Evolutionary conservation across 257 asterid genomes (phyloP).

Genomic region (Coffea canephora): DNA sequence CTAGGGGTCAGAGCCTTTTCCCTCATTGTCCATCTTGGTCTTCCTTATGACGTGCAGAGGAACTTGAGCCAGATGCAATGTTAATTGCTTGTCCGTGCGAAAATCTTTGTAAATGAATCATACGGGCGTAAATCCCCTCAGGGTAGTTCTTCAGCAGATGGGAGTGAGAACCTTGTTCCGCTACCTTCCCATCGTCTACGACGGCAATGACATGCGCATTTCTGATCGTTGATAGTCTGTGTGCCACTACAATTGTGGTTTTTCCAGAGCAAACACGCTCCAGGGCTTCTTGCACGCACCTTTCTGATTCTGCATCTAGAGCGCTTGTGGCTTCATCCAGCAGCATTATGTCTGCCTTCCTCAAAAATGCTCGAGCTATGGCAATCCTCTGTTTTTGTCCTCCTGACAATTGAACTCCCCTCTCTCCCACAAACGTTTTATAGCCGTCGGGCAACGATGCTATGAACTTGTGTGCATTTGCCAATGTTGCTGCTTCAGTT

Average conservation of each 20-base stretch:
- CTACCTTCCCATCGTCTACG: conserved; percentile 84
- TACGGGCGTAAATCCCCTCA: conserved; percentile 72
- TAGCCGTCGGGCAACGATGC: conserved; percentile 54
- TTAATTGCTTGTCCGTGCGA: conserved; percentile 60
- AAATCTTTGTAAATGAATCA: conserved; percentile 77
- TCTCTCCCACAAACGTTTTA: conserved; percentile 62
- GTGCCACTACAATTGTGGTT: conserved; percentile 76
- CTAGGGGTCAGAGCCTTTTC: not conserved
- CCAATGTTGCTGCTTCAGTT: conserved; percentile 66
- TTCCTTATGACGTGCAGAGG: conserved; percentile 39
- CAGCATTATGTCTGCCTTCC: conserved; percentile 66
- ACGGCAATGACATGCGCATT: conserved; percentile 76
- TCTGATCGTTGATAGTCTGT: conserved; percentile 65
- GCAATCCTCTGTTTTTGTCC: conserved; percentile 91
- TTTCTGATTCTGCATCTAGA: conserved; percentile 74
- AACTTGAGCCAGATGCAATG: conserved; percentile 53
- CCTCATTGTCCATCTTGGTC: conserved; percentile 37
- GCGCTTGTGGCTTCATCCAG: conserved; percentile 91
- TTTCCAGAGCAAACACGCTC: conserved; percentile 73
- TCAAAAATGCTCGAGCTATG: conserved; percentile 66
- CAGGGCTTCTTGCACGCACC: conserved; percentile 64
- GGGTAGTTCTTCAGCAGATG: conserved; percentile 65
- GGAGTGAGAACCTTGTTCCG: conserved; percentile 82
- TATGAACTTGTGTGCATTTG: conserved; percentile 66
- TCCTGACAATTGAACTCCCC: conserved; percentile 79